Conservation (phyloP, 176 grass and related monocot genomes). For the Juncus inflexus region DNA sequence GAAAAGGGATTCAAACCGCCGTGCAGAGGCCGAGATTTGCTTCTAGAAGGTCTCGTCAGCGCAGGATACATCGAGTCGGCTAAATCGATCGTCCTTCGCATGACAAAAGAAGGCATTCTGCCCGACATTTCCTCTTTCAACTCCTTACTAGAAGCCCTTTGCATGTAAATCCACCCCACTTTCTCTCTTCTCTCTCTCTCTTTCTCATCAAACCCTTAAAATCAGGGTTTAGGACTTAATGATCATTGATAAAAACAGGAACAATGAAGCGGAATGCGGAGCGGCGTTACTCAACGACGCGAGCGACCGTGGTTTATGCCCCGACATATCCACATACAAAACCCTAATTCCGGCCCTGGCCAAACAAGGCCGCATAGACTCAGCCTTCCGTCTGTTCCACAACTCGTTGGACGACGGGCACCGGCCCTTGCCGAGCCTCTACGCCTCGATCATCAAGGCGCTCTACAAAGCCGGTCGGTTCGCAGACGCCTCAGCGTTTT, state of each 20-base stretch:
- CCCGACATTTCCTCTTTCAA: constrained; percentile 90
- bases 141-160: constrained; percentile 72
- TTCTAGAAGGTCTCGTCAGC: constrained; percentile 75
- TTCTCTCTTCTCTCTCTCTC: background rate
- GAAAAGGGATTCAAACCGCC: constrained; percentile 66
- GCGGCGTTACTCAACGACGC: constrained; percentile 60
- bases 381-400: constrained; percentile 74
- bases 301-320: constrained; percentile 58
- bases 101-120: constrained; percentile 91
- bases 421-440: constrained; percentile 76
- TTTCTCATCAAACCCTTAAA: background rate
- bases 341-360: constrained; percentile 76
- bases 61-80: constrained; percentile 76
- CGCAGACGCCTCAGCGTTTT: constrained; percentile 66
- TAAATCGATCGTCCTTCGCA: constrained; percentile 74
- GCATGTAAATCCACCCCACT: constrained; percentile 21
- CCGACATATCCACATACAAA: constrained; percentile 95
- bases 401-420: constrained; percentile 68
- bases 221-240: background rate
- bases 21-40: constrained; percentile 68
- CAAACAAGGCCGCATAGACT: constrained; percentile 72
- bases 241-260: constrained; percentile 2
- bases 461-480: constrained; percentile 77
- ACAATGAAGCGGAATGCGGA: constrained; percentile 55
- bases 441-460: constrained; percentile 80